Conservation (phyloP, 1,284 basidiomycete species). For the Porphyrellus sp. region DNA sequence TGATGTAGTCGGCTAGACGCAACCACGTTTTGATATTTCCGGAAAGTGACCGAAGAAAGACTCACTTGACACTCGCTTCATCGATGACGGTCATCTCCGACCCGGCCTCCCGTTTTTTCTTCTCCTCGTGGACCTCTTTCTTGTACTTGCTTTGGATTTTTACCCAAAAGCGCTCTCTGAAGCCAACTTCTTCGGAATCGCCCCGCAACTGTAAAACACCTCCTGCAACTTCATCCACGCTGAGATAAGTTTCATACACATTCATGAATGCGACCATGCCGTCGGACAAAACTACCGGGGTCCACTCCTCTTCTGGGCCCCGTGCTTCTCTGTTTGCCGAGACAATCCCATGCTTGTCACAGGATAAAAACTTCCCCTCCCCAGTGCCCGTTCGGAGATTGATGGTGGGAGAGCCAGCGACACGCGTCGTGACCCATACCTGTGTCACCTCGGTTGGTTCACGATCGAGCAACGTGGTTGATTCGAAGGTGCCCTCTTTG, state of each 20-base stretch:
- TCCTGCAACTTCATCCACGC: slow-evolving; percentile 80
- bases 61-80: slow-evolving; percentile 70
- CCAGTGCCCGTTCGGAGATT: slow-evolving; percentile 82
- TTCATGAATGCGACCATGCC: slow-evolving; percentile 84
- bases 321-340: slow-evolving; percentile 80
- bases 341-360: slow-evolving; percentile 78
- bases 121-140: slow-evolving; percentile 79
- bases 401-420: slow-evolving; percentile 76
- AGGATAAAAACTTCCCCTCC: slow-evolving; percentile 83
- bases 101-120: slow-evolving; percentile 67
- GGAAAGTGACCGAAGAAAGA: slow-evolving; percentile 16
- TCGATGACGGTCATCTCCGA: slow-evolving; percentile 58
- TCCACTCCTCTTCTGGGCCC: slow-evolving; percentile 87
- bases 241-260: slow-evolving; percentile 80
- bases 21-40: slow-evolving; percentile 6
- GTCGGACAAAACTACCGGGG: slow-evolving; percentile 68
- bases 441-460: slow-evolving; percentile 77
- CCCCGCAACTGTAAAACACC: slow-evolving; percentile 74
- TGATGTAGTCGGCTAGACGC: slow-evolving; percentile 69
- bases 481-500: slow-evolving; percentile 50
- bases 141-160: slow-evolving; percentile 91
- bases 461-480: slow-evolving; percentile 52
- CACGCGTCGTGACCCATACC: slow-evolving; percentile 82
- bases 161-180: slow-evolving; percentile 79
- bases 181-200: slow-evolving; percentile 79